Evolutionary conservation across 495 filamentous ascomycete genomes (phyloP).

Genomic region (Penicillium lividum): DNA sequence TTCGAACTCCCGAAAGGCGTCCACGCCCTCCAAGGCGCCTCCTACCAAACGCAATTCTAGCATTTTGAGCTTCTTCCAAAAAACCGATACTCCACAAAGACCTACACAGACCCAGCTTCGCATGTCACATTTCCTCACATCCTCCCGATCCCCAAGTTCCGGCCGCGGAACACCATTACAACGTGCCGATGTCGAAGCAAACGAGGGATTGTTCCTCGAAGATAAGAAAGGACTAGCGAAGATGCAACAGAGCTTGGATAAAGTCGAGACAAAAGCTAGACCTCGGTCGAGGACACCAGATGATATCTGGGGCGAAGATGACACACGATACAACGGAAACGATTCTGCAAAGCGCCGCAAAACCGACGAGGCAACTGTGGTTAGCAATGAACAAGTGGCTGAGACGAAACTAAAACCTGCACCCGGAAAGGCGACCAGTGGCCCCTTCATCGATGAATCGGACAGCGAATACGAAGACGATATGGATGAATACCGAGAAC

Average conservation of each 20-base stretch:
- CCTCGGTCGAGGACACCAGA: slow-evolving; percentile 34
- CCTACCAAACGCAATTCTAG: slow-evolving; percentile 62
- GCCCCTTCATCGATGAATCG: slow-evolving; percentile 68
- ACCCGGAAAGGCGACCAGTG: slow-evolving; percentile 29
- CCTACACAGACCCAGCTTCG: slow-evolving; percentile 38
- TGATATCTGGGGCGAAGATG: slow-evolving; percentile 39
- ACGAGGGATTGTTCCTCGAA: slow-evolving; percentile 45
- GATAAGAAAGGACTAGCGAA: slow-evolving; percentile 35
- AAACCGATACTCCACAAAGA: slow-evolving; percentile 53
- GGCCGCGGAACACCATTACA: slow-evolving; percentile 26
- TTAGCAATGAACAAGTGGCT: slow-evolving; percentile 15
- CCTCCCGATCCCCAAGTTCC: slow-evolving; percentile 23
- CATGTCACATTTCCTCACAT: slow-evolving; percentile 43
- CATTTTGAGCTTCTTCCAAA: slow-evolving; percentile 83
- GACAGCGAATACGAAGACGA: slow-evolving; percentile 67
- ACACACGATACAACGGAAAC: slow-evolving; percentile 32
- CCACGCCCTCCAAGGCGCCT: slow-evolving; percentile 30
- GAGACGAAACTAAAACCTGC: slow-evolving; percentile 4
- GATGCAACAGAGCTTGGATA: slow-evolving; percentile 5
- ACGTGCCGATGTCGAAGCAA: slow-evolving; percentile 23
- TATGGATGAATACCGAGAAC: slow-evolving; percentile 26
- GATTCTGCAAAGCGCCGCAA: slow-evolving; percentile 41
- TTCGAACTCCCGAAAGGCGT: slow-evolving; percentile 24
- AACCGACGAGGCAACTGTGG: slow-evolving; percentile 30
- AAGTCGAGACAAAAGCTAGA: slow-evolving; percentile 9